Evolutionary conservation across 768 basidiomycete genomes (phyloP).

Genomic region (Auricularia sp.): DNA sequence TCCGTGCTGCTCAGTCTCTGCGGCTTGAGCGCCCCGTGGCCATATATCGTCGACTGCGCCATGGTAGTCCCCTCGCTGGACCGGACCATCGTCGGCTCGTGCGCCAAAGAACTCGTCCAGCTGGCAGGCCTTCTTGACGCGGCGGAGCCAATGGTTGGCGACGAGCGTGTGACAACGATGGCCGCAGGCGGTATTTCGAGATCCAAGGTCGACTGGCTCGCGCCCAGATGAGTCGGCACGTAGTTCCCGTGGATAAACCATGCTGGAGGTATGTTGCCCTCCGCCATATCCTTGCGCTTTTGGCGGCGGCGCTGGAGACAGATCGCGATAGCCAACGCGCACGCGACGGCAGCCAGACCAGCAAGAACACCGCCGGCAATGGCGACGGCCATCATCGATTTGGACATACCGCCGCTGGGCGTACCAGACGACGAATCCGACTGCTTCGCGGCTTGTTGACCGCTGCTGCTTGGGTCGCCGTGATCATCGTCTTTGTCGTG

Average conservation of each 20-base stretch:
- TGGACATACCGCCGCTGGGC: not conserved
- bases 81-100: not conserved
- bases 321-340: not conserved
- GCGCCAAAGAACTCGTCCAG: not conserved
- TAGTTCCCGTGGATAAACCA: not conserved
- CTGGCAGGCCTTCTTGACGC: not conserved
- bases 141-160: not conserved
- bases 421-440: not conserved
- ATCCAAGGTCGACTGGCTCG: not conserved
- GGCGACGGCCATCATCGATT: not conserved
- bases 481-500: not conserved
- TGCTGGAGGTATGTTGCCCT: not conserved
- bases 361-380: not conserved
- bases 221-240: not conserved
- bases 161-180: not conserved
- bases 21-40: no score
- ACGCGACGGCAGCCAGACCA: not conserved
- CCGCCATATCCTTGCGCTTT: no score
- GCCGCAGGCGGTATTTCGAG: not conserved
- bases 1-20: not conserved
- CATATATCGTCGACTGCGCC: no score
- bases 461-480: not conserved
- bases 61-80: not conserved
- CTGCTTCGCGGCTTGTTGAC: not conserved
- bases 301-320: not conserved